Evolutionary conservation across 345 rosid genomes (phyloP).

Genomic region (Triadica sebifera): DNA sequence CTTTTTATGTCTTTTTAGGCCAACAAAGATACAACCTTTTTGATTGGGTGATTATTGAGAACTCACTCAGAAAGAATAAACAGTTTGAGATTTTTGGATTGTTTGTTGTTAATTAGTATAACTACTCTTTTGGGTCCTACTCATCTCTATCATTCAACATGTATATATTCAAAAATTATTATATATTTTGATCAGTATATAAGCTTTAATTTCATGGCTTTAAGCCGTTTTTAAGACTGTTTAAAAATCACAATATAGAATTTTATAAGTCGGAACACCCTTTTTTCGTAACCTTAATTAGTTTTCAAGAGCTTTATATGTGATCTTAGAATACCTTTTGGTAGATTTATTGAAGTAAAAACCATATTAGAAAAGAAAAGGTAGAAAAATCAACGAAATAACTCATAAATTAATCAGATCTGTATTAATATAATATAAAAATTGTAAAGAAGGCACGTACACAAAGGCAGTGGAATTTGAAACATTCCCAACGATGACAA

Average conservation of each 20-base stretch:
- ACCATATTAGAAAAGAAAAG: no score
- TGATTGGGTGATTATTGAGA: slow-evolving; percentile 37
- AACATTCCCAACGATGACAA: slow-evolving; percentile 18
- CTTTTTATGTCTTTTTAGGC: slow-evolving; percentile 59
- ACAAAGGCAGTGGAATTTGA: slow-evolving; percentile 1
- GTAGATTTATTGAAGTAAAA: no score
- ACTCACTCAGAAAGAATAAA: neutral
- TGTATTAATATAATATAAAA: no score
- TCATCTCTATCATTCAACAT: neutral
- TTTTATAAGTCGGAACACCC: no score
- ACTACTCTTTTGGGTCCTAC: slow-evolving; percentile 19
- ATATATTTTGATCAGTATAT: no score
- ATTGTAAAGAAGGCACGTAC: neutral
- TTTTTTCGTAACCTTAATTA: no score
- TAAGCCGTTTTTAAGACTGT: neutral
- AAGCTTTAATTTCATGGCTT: neutral
- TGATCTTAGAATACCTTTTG: no score
- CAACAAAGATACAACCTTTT: slow-evolving; percentile 51
- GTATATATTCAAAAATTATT: neutral
- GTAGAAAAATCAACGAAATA: neutral
- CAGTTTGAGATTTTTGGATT: slow-evolving; percentile 25
- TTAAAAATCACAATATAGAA: no score
- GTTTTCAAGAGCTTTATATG: no score
- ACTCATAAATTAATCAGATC: no score
- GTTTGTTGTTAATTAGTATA: slow-evolving; percentile 5